Percentiles rank a stretch among this genome's conserved stretches.
phyloP scores from a whole-genome alignment of 192 early-diverging fungal species.

The Paraglomus brasilianum region DNA sequence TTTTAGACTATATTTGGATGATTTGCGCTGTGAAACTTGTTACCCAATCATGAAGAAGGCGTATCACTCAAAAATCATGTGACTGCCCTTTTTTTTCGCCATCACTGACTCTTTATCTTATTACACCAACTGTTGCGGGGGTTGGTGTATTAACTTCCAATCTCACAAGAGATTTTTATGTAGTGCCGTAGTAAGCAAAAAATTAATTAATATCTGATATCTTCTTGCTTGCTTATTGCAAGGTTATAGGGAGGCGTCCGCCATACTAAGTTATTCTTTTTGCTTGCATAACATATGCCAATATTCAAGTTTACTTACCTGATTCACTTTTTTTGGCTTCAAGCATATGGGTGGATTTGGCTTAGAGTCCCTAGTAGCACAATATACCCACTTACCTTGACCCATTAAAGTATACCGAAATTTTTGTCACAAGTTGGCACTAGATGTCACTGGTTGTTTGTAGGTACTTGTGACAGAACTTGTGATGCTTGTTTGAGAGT shows the following conservation, averaged over 20 bases:
- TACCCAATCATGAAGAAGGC: too few relatives aligned
- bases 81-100: too few relatives aligned
- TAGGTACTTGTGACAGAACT: constrained; percentile 9
- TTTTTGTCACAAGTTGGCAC: constrained; percentile 9
- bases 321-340: constrained; percentile 7
- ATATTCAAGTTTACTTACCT: constrained; percentile 22
- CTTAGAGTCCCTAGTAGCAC: too few relatives aligned
- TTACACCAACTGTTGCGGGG: constrained; percentile 3
- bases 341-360: too few relatives aligned
- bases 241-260: too few relatives aligned
- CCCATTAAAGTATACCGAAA: too few relatives aligned
- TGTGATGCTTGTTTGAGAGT: constrained; percentile 11
- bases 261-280: too few relatives aligned
- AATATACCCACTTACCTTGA: too few relatives aligned
- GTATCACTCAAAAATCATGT: too few relatives aligned
- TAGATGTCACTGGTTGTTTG: constrained; percentile 17
- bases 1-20: too few relatives aligned
- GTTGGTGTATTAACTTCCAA: background rate
- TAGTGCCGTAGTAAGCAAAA: constrained; percentile 17
- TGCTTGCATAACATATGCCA: background rate
- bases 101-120: too few relatives aligned
- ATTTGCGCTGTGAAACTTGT: too few relatives aligned
- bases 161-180: constrained; percentile 21
- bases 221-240: constrained; percentile 17
- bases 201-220: constrained; percentile 17